Evolutionary conservation across 1,139 yeast species (phyloP), one percentile per base, ranked within the genome.

Genomic region (Geotrichum citri-aurantii): DNA sequence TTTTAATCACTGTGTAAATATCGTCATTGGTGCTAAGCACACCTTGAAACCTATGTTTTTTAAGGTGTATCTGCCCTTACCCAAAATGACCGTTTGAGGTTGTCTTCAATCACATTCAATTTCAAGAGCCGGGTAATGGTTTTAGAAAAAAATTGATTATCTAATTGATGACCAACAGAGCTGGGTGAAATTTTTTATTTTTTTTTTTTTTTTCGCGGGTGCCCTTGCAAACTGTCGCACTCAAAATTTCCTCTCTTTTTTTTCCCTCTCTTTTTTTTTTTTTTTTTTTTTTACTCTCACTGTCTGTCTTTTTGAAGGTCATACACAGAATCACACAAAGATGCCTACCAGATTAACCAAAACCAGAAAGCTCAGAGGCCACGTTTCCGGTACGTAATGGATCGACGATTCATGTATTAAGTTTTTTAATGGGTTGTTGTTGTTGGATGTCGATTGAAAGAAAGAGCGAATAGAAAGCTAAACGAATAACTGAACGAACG

Each of bases 331-430:
- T 37, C 42, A 37, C 42, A 37, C 17, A 14, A 37, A 37, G 19
- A 37, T 37, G 42, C 17, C 17, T 37, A 12, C 99, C 85, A 91
- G 99, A 91, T 86, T 89, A 79, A 88, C 96, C 77, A 91, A 93
- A 83, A 93, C 98, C 82, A 91, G 99, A 89, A 95, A 93, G 86
- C 97, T 90, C 88, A 90, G 99, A 89, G 99, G 99, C 82, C 86
- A 95, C 95, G 98, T 93, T 81, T 90, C 97, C 79, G 95, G 95
- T 88, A 63, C 56, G 70, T 66, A 56, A 46, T 21, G 7, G 4
- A 26, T 26, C 7, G 27, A n/a, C 11, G 46, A 49, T 14, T 26
- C 7, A 26, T 26, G n/a, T 8, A 27, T 12, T 33, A 86, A 83
- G 31, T 31, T 31, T 31, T 31, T 11, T 6, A 12, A 11, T 6